Evolutionary conservation across 2,329 filamentous ascomycete genomes (phyloP).

Genomic region (Colletotrichum sp.): DNA sequence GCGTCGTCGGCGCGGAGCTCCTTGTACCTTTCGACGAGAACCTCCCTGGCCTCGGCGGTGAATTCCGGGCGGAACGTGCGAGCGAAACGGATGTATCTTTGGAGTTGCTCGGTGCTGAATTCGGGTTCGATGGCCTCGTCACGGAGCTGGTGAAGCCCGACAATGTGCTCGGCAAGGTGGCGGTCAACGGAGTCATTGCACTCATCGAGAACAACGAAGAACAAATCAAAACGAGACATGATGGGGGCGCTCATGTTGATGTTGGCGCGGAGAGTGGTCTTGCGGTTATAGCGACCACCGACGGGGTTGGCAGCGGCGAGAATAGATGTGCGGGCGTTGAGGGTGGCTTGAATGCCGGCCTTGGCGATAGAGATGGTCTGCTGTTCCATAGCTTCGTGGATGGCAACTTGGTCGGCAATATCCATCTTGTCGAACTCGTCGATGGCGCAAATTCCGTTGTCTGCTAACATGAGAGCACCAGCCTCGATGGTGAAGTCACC

Average conservation of each 20-base stretch:
- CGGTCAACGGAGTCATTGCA: slow-evolving; percentile 92
- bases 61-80: slow-evolving; percentile 94
- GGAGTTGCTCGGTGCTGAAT: slow-evolving; percentile 94
- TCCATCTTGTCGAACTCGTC: slow-evolving; percentile 99
- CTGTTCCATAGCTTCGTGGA: slow-evolving; percentile 99
- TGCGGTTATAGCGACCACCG: slow-evolving; percentile 95
- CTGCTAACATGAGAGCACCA: slow-evolving; percentile 94
- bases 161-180: slow-evolving; percentile 92
- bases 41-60: slow-evolving; percentile 81
- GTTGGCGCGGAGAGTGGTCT: slow-evolving; percentile 89
- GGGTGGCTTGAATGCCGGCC: slow-evolving; percentile 95
- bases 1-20: slow-evolving; percentile 92
- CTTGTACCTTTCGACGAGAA: slow-evolving; percentile 93
- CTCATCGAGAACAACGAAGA: slow-evolving; percentile 97
- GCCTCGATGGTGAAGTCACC: slow-evolving; percentile 99
- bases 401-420: slow-evolving; percentile 93
- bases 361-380: slow-evolving; percentile 99
- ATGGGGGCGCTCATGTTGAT: slow-evolving; percentile 99
- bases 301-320: slow-evolving; percentile 96
- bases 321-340: slow-evolving; percentile 95
- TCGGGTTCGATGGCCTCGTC: slow-evolving; percentile 92
- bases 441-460: slow-evolving; percentile 97
- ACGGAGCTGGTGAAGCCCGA: slow-evolving; percentile 88
- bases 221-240: slow-evolving; percentile 99
- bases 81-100: slow-evolving; percentile 96